These are phyloP conservation scores for Candida quercuum DNA, from an alignment of 805 yeast species.

Conservation along the genomic window DNA sequence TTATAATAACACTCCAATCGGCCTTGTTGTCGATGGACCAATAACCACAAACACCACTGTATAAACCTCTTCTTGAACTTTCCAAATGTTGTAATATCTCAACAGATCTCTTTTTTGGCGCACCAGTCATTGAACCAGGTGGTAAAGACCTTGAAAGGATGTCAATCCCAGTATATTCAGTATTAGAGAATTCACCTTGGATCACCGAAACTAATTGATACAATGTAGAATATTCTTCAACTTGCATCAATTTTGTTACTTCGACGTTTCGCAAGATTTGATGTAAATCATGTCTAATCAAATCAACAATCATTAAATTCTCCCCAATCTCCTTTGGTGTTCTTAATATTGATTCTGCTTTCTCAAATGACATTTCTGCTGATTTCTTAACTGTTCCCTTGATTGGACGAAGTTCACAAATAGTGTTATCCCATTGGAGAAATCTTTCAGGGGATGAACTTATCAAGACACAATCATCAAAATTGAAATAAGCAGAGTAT, in stretches of 20 bases:
- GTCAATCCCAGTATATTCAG: conserved; percentile 64
- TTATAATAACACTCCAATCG: conserved; percentile 94
- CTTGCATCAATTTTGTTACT: conserved; percentile 78
- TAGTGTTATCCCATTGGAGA: conserved; percentile 57
- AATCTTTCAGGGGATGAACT: conserved; percentile 96
- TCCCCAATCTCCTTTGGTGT: conserved; percentile 95
- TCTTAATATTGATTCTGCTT: conserved; percentile 60
- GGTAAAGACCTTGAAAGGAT: conserved; percentile 76
- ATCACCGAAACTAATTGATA: conserved; percentile 90
- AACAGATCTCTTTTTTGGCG: conserved; percentile 92
- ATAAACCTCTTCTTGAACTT: conserved; percentile 58
- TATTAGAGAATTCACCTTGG: conserved; percentile 40
- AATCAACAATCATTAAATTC: conserved; percentile 92
- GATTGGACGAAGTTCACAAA: conserved; percentile 85
- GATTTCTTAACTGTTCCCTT: conserved; percentile 88
- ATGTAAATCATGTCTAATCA: conserved; percentile 87
- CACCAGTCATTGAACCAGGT: conserved; percentile 99
- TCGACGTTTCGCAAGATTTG: conserved; percentile 58
- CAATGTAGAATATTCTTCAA: conserved; percentile 89
- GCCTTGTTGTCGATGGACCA: conserved; percentile 85
- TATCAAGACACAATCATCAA: conserved; percentile 53
- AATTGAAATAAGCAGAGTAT: conserved; percentile 73
- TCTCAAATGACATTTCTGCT: conserved; percentile 43
- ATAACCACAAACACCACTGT: conserved; percentile 94
- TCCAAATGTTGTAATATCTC: conserved; percentile 58